Evolutionary conservation across 352 stramenopile species (phyloP), one percentile per base, ranked within the genome.

Genomic region (Phytophthora sansomeana): DNA sequence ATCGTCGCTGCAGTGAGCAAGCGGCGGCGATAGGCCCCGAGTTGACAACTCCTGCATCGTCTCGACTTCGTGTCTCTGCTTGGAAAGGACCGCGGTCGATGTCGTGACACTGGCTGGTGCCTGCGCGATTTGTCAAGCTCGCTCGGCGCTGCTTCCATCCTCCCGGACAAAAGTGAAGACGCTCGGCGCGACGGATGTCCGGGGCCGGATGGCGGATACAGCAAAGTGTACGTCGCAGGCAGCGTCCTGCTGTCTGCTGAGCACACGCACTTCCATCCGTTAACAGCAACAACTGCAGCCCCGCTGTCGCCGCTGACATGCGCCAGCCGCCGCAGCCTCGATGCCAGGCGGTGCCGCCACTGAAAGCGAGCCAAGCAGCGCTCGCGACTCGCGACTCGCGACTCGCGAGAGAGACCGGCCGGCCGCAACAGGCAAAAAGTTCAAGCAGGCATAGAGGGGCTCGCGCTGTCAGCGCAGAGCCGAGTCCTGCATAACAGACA

Each of bases 61-160:
- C 46, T 58, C 46, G 56, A 32, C 29, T 56, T 60, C 58, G 50
- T 70, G 62, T 58, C 38, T 59, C 62, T 69, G 52, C 58, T 69
- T 63, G n/a, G 44, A 52, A 58, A 39, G 26, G 42, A 58, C n/a
- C 43, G 32, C 52, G 16, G 43, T 26, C 38, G 49, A 64, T 70
- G 62, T 32, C 53, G 19, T 69, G 61, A 64, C 53, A 33, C 17
- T 41, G 19, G 16, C 14, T 41, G 19, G 51, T 68, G 58, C 64
- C 36, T 39, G 24, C 1, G 26, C 24, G 64, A 72, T 72, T 72
- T 72, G 64, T 42, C 19, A 19, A 46, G n/a, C n/a, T n/a, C n/a
- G 35, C 38, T 58, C 47, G 36, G 24, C 19, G 35, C 38, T n/a
- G 47, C 58, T 54, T 59, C 49, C 48, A n/a, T 35, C 43, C 33